Percentiles rank a stretch among this genome's conserved stretches.
phyloP scores from a whole-genome alignment of 1,284 basidiomycete genomes.

The Clitocybe nebularis region DNA sequence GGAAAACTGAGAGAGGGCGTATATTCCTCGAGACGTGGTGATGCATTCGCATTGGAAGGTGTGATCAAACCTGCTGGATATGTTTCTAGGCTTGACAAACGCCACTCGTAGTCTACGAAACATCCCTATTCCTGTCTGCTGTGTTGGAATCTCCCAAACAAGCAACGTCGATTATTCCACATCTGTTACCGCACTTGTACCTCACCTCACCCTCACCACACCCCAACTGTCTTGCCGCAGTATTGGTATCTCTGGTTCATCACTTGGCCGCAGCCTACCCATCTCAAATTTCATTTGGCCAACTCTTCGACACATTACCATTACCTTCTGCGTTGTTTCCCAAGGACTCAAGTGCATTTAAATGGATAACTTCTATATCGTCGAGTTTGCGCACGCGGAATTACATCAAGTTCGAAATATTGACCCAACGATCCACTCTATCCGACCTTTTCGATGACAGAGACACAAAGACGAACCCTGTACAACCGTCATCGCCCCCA shows the following conservation, averaged over 20 bases:
- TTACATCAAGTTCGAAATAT: conserved; percentile 44
- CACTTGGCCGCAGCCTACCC: conserved; percentile 54
- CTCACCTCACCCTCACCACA: conserved; percentile 22
- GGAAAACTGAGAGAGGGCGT: conserved; percentile 72
- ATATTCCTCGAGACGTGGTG: conserved; percentile 50
- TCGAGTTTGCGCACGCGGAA: conserved; percentile 45
- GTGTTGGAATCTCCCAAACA: conserved; percentile 57
- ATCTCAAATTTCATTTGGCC: conserved; percentile 51
- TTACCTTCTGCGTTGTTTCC: conserved; percentile 37
- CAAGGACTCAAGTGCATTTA: conserved; percentile 27
- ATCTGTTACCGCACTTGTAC: conserved; percentile 51
- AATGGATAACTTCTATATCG: conserved; percentile 48
- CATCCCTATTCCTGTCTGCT: conserved; percentile 59
- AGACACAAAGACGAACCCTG: conserved; percentile 8
- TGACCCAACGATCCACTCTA: conserved; percentile 33
- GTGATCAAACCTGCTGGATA: conserved; percentile 8
- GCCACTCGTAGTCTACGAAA: conserved; percentile 57
- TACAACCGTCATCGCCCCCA: conserved; percentile 12
- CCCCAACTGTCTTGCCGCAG: conserved; percentile 24
- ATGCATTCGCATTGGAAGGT: conserved; percentile 65
- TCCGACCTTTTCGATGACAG: conserved; percentile 14
- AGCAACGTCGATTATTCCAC: conserved; percentile 53
- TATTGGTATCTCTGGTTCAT: conserved; percentile 50
- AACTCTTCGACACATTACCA: conserved; percentile 39
- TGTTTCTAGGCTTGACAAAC: not conserved